A percentile compares a stretch with the other conserved stretches of the same genome.
These are phyloP conservation scores for Pelargonium fulgidum DNA, from an alignment of 441 rosid species.

Conservation along the genomic window DNA sequence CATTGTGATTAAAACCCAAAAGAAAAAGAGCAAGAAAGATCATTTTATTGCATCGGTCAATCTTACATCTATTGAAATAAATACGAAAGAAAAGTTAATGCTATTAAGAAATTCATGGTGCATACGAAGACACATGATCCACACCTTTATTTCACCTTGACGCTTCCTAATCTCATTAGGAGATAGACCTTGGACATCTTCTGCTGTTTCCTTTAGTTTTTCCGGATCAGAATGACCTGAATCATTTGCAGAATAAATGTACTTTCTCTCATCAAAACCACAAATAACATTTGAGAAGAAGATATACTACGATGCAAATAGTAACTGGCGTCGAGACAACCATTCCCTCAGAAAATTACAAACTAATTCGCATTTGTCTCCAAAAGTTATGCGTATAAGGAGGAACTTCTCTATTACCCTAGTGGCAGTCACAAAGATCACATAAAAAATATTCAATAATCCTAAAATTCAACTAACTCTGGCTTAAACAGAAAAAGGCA, in stretches of 20 bases:
- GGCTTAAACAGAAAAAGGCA: not conserved
- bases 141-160: constrained; percentile 69
- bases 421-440: not conserved
- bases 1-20: too few species aligned
- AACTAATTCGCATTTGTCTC: not conserved
- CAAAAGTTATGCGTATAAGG: not conserved
- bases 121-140: not conserved
- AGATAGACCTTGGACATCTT: constrained; percentile 55
- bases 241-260: not conserved
- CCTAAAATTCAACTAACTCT: not conserved
- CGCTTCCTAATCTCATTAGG: constrained; percentile 63
- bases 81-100: not conserved
- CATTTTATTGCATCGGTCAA: not conserved
- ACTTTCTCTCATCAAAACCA: not conserved
- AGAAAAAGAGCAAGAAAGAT: not conserved
- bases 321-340: not conserved
- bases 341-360: not conserved
- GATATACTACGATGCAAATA: not conserved
- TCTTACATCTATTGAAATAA: not conserved
- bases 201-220: constrained; percentile 65
- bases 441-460: not conserved
- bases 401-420: not conserved
- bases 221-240: constrained; percentile 83
- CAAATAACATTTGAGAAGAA: not conserved
- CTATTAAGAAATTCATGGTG: not conserved